Evolutionary conservation across 805 yeast species (phyloP).

Genomic region (Yamadazyma phyllophila): DNA sequence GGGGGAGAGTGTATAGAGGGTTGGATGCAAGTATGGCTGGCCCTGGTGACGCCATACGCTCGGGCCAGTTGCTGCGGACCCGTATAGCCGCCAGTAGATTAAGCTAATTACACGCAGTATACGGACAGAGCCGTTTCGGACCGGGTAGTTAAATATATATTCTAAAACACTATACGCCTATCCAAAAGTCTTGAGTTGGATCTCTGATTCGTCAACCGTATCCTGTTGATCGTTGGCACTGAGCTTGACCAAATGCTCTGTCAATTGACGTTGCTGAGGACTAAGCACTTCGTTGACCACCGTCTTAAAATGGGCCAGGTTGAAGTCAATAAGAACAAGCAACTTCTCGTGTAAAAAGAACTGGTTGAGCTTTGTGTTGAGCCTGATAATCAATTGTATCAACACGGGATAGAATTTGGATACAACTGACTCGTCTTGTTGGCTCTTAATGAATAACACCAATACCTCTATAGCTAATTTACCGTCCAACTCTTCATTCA

Average conservation of each 20-base stretch:
- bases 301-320: constrained; percentile 47
- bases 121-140: too few relatives aligned
- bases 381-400: constrained; percentile 37
- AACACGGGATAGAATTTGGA: constrained; percentile 29
- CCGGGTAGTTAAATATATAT: too few relatives aligned
- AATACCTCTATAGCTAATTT: constrained; percentile 48
- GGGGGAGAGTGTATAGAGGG: too few relatives aligned
- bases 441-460: constrained; percentile 39
- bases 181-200: constrained; percentile 26
- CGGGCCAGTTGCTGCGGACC: too few relatives aligned
- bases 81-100: too few relatives aligned
- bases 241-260: constrained; percentile 45
- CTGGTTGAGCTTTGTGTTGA: constrained; percentile 17
- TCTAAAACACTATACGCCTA: too few relatives aligned
- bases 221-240: constrained; percentile 10
- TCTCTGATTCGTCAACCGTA: constrained; percentile 16
- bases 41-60: too few relatives aligned
- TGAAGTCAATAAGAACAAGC: constrained; percentile 43
- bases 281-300: constrained; percentile 41
- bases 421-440: constrained; percentile 26
- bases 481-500: constrained; percentile 16
- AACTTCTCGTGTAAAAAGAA: constrained; percentile 47
- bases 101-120: too few relatives aligned
- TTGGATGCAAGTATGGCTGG: too few relatives aligned
- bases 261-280: constrained; percentile 36